Evolutionary conservation across 306 rosid genomes (phyloP).

Genomic region (Echinosophora koreensis): DNA sequence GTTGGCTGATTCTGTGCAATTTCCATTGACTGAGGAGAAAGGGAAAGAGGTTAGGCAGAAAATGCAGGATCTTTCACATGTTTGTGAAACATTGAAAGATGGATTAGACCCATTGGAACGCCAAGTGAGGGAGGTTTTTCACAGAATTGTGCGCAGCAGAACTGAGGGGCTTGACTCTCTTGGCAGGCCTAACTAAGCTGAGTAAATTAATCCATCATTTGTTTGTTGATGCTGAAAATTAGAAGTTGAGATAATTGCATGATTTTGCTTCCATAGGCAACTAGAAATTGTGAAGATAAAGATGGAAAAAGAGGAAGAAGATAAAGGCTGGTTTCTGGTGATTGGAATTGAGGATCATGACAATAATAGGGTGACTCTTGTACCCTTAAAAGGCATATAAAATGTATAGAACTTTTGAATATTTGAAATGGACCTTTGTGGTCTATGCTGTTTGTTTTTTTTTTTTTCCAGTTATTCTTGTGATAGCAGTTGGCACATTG

Average conservation of each 20-base stretch:
- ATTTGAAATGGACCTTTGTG: conserved; percentile 47
- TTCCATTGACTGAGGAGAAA: conserved; percentile 78
- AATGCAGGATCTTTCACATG: conserved; percentile 68
- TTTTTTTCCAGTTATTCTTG: not conserved
- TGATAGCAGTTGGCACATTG: conserved; percentile 55
- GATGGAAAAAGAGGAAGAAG: not conserved
- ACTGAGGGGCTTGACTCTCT: conserved; percentile 79
- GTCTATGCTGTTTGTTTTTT: conserved; percentile 41
- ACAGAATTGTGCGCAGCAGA: conserved; percentile 73
- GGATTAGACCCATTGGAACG: conserved; percentile 84
- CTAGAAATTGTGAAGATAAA: conserved; percentile 26
- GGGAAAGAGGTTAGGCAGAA: conserved; percentile 69
- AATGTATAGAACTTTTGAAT: conserved; percentile 58
- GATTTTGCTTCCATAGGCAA: conserved; percentile 37
- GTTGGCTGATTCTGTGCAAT: conserved; percentile 70
- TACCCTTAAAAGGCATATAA: conserved; percentile 52
- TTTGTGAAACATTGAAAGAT: conserved; percentile 62
- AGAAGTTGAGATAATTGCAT: conserved; percentile 21
- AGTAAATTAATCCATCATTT: conserved; percentile 16
- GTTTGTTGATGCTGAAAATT: conserved; percentile 32
- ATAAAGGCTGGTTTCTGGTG: not conserved
- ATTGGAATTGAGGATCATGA: conserved; percentile 34
- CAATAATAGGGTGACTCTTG: conserved; percentile 50
- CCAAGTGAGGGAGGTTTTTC: conserved; percentile 91
- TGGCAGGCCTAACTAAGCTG: conserved; percentile 50